These are phyloP conservation scores for Fraxinus americana DNA, from an alignment of 257 asterid genomes.

Conservation along the genomic window DNA sequence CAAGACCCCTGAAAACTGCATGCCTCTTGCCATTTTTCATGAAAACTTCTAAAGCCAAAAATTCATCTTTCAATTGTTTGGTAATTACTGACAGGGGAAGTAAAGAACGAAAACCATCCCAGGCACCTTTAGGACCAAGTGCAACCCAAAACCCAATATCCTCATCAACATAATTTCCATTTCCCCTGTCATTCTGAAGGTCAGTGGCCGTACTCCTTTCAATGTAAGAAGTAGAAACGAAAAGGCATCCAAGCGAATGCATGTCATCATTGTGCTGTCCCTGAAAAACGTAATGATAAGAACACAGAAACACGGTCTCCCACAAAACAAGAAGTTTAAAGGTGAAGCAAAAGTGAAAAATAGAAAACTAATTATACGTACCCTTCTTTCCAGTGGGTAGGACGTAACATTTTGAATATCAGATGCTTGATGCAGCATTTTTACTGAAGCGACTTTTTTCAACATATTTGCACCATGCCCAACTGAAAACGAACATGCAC, in stretches of 20 bases:
- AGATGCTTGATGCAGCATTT: slow-evolving; percentile 78
- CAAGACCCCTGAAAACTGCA: slow-evolving; percentile 82
- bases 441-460: slow-evolving; percentile 84
- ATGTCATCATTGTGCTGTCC: slow-evolving; percentile 59
- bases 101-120: slow-evolving; percentile 94
- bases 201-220: slow-evolving; percentile 69
- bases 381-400: slow-evolving; percentile 72
- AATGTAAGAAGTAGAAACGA: slow-evolving; percentile 72
- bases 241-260: slow-evolving; percentile 56
- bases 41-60: slow-evolving; percentile 83
- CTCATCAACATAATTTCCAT: slow-evolving; percentile 49
- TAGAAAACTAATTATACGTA: slow-evolving; percentile 32
- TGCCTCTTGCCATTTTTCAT: slow-evolving; percentile 84
- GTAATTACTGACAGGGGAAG: slow-evolving; percentile 82
- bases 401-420: slow-evolving; percentile 54
- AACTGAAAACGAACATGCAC: slow-evolving; percentile 86
- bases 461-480: slow-evolving; percentile 64
- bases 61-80: slow-evolving; percentile 71
- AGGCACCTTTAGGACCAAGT: slow-evolving; percentile 79
- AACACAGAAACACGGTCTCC: slow-evolving; percentile 17
- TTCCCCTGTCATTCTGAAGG: slow-evolving; percentile 47
- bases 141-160: slow-evolving; percentile 92
- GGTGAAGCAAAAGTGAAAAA: slow-evolving; percentile 21
- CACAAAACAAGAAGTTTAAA: slow-evolving; percentile 17
- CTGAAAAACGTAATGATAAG: slow-evolving; percentile 43